These are phyloP conservation scores for Xylaria flabelliformis DNA, from an alignment of 495 filamentous ascomycete species.

Conservation along the genomic window DNA sequence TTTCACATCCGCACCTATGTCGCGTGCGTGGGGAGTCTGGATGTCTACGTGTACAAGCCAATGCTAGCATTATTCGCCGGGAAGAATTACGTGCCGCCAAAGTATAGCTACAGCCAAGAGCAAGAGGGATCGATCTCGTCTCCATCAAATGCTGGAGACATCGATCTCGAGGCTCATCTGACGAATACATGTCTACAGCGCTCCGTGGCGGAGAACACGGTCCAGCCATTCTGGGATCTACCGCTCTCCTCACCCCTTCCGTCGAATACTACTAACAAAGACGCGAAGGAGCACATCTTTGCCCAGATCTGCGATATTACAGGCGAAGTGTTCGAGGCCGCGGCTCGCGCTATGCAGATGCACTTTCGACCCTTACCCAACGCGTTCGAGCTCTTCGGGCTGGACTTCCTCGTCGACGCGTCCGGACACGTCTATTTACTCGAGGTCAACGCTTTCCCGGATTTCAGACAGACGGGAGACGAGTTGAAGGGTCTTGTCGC, in stretches of 20 bases:
- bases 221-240: conserved; percentile 74
- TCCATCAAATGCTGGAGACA: neutral
- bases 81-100: conserved; percentile 63
- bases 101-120: conserved; percentile 16
- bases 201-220: conserved; percentile 46
- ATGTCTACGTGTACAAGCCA: conserved; percentile 83
- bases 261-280: neutral
- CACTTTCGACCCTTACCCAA: conserved; percentile 92
- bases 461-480: conserved; percentile 89
- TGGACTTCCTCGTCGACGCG: conserved; percentile 87
- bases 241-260: conserved; percentile 35
- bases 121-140: conserved; percentile 36
- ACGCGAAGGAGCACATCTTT: conserved; percentile 62
- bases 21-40: conserved; percentile 74
- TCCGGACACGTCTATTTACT: conserved; percentile 71
- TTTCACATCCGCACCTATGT: conserved; percentile 96
- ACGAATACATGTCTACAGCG: conserved; percentile 96
- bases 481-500: conserved; percentile 71
- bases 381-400: conserved; percentile 88
- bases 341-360: conserved; percentile 77
- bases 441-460: conserved; percentile 96
- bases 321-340: conserved; percentile 81
- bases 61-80: conserved; percentile 94
- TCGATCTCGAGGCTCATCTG: conserved; percentile 74
- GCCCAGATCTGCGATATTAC: conserved; percentile 75